Conservation (phyloP, 23 red algal species). For the Gracilaria vermiculophylla region DNA sequence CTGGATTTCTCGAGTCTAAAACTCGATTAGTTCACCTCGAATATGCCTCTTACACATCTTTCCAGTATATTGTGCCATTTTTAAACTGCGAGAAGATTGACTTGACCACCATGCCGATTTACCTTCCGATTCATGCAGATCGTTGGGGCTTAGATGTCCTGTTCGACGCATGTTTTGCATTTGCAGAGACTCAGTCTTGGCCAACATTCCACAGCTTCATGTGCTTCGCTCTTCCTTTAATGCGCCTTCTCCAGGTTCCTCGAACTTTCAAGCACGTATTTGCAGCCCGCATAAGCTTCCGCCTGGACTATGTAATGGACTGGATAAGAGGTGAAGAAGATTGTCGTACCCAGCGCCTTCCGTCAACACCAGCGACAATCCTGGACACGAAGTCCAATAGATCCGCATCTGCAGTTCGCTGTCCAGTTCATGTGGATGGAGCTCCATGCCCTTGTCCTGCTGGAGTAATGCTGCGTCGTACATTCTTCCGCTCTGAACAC, state of each 20-base stretch:
- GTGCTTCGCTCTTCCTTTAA: background rate
- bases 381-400: background rate
- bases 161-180: conserved; percentile 13
- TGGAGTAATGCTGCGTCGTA: background rate
- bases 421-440: background rate
- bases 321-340: conserved; percentile 9
- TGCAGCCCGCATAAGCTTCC: background rate
- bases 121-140: background rate
- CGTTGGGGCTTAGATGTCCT: conserved; percentile 8
- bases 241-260: background rate
- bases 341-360: background rate
- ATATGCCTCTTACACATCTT: background rate
- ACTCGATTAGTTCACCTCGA: conserved; percentile 12
- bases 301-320: background rate
- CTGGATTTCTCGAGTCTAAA: conserved; percentile 11
- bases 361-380: background rate
- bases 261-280: conserved; percentile 8
- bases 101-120: background rate
- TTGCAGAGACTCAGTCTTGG: background rate
- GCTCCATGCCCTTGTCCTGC: background rate
- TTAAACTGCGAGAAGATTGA: conserved; percentile 1
- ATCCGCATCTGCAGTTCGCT: background rate
- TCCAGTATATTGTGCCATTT: background rate
- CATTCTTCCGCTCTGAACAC: conserved; percentile 1
- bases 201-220: background rate